Evolutionary conservation across 352 stramenopile species (phyloP), one percentile per base, ranked within the genome.

Genomic region (Globisporangium uncinulatum): DNA sequence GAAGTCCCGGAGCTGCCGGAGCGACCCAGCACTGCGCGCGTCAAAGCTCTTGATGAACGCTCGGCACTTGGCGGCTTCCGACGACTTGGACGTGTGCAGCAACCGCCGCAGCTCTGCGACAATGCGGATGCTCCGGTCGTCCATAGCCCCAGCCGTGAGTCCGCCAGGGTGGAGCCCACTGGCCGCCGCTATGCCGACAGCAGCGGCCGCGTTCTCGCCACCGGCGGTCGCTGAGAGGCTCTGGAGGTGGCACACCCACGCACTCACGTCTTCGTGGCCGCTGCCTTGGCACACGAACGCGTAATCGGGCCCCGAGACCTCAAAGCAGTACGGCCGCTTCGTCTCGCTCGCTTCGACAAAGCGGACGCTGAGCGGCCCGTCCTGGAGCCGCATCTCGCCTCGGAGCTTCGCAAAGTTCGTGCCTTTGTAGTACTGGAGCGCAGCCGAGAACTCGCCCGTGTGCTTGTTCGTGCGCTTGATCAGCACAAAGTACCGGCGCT

Each of bases 401-500:
- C 85, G 82, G 7, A 92, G 54, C 44, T 91, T 90, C 32, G 61
- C 79, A 50, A 92, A 93, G 51, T 92, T 89, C 54, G 59, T 88
- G 55, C 83, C 83, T 57, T 91, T 92, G 68, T 92, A 95, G 68
- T 94, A 95, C 62, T 94, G 78, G 21, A 95, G 61, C 7, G 73
- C 85, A 1, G 83, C 83, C 56, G 73, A 86, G 44, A 77, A 88
- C 42, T 92, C 83, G 2, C 79, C 78, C 9, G 74, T 93, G 3
- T 62, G 57, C 9, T 71, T 44, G 56, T 92, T 92, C 5, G 77
- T 92, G 21, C 79, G 74, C 67, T 89, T 94, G 34, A 85, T 73
- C n/a, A 95, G 63, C 54, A 95, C 76, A 42, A 95, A 95, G 58
- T 89, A 95, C 11, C 86, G 74, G 32, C 81, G 83, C 59, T 95